Evolutionary conservation across 2,329 filamentous ascomycete genomes (phyloP).

Genomic region (Trichoderma brevicompactum): DNA sequence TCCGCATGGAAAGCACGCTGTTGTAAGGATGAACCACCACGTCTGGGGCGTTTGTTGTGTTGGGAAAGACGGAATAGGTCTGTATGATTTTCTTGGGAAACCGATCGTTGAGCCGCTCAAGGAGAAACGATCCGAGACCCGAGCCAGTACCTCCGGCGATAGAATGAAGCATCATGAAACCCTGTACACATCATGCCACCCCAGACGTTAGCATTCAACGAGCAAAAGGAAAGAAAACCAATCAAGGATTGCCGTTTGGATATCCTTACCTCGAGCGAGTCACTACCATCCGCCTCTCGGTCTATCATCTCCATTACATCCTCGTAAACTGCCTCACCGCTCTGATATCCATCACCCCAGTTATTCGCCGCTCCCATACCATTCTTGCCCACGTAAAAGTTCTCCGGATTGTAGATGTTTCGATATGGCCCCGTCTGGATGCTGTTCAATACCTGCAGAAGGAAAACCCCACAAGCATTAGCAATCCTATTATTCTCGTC

Average conservation of each 20-base stretch:
- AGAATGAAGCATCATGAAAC: constrained; percentile 98
- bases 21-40: constrained; percentile 99
- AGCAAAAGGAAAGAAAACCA: background rate
- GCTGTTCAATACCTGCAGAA: constrained; percentile 75
- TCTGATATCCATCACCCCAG: constrained; percentile 96
- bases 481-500: background rate
- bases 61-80: constrained; percentile 97
- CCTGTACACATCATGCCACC: constrained; percentile 52
- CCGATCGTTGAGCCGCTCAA: constrained; percentile 93
- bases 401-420: constrained; percentile 99
- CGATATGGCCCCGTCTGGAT: constrained; percentile 94
- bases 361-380: constrained; percentile 96
- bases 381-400: constrained; percentile 95
- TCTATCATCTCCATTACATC: constrained; percentile 99
- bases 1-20: constrained; percentile 87
- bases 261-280: constrained; percentile 79
- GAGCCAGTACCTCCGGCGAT: constrained; percentile 97
- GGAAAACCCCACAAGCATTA: background rate
- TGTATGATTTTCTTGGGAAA: constrained; percentile 99
- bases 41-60: constrained; percentile 82
- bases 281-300: constrained; percentile 94
- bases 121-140: constrained; percentile 90
- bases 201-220: background rate
- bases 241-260: background rate
- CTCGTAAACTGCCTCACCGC: constrained; percentile 88